These are phyloP conservation scores for Arthroderma sp. DNA, from an alignment of 2,329 filamentous ascomycete genomes.

Conservation along the genomic window DNA sequence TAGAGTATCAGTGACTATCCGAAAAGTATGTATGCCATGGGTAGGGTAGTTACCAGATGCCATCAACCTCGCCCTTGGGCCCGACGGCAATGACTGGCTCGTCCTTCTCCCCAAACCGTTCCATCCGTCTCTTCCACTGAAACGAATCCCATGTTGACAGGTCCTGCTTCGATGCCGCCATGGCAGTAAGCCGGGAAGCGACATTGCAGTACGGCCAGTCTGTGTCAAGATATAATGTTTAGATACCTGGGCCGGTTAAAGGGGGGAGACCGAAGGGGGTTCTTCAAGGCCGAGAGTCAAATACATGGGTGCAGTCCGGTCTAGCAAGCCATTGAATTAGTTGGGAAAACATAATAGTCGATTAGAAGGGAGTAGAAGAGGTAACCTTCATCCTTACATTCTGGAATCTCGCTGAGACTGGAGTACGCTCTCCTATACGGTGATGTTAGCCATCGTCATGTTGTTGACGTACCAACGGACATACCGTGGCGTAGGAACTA, in stretches of 20 bases:
- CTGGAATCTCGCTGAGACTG: slow-evolving; percentile 76
- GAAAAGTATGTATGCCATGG: not conserved
- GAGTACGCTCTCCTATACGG: slow-evolving; percentile 55
- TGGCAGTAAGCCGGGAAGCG: slow-evolving; percentile 56
- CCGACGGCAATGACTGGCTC: slow-evolving; percentile 59
- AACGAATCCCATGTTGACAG: slow-evolving; percentile 46
- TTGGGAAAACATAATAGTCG: no score
- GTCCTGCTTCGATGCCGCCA: slow-evolving; percentile 45
- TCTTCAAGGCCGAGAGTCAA: slow-evolving; percentile 2
- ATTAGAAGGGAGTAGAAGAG: no score
- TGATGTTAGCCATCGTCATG: not conserved
- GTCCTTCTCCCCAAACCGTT: slow-evolving; percentile 64
- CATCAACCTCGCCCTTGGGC: slow-evolving; percentile 58
- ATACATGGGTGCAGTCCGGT: slow-evolving; percentile 40
- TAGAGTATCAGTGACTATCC: not conserved
- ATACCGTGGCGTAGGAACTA: slow-evolving; percentile 59
- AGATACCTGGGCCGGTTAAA: slow-evolving; percentile 7
- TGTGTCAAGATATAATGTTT: slow-evolving; percentile 15
- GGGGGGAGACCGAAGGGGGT: slow-evolving; percentile 15
- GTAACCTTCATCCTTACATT: slow-evolving; percentile 43
- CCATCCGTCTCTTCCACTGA: slow-evolving; percentile 59
- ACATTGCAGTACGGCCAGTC: slow-evolving; percentile 86
- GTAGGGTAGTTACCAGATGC: slow-evolving; percentile 52
- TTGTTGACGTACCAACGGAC: not conserved
- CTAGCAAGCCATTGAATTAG: slow-evolving; percentile 20